Evolutionary conservation across 768 basidiomycete species (phyloP).

Genomic region (Collybia nuda): DNA sequence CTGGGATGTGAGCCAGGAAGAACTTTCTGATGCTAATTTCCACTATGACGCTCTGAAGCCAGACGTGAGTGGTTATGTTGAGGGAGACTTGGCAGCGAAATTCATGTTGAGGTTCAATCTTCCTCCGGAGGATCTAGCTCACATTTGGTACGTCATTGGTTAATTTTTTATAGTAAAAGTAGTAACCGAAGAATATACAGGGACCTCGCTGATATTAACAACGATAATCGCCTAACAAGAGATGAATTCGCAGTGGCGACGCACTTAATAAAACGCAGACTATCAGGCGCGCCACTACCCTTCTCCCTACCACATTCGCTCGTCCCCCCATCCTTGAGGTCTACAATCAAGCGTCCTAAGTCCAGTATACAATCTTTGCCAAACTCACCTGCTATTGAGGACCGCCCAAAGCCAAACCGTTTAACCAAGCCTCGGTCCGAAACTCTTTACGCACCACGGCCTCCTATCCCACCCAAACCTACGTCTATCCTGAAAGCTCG

Average conservation of each 20-base stretch:
- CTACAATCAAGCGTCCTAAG: too few relatives aligned
- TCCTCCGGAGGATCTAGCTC: slow-evolving; percentile 29
- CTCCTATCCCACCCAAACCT: slow-evolving; percentile 13
- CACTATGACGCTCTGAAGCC: slow-evolving; percentile 31
- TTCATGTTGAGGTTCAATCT: slow-evolving; percentile 33
- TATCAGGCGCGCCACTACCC: slow-evolving; percentile 32
- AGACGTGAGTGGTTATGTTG: slow-evolving; percentile 26
- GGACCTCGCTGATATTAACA: slow-evolving; percentile 32
- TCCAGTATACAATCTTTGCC: too few relatives aligned
- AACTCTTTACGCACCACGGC: neutral
- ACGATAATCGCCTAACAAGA: slow-evolving; percentile 30
- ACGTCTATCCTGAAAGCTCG: neutral
- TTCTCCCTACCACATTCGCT: slow-evolving; percentile 28
- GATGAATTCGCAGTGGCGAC: slow-evolving; percentile 38
- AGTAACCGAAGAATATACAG: slow-evolving; percentile 13
- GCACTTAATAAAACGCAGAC: slow-evolving; percentile 30
- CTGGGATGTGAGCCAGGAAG: slow-evolving; percentile 27
- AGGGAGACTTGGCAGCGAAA: slow-evolving; percentile 28
- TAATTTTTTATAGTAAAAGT: neutral
- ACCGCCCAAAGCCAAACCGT: neutral
- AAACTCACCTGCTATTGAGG: too few relatives aligned
- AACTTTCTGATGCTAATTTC: slow-evolving; percentile 26
- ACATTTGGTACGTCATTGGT: slow-evolving; percentile 35
- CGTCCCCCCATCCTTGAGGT: slow-evolving; percentile 25
- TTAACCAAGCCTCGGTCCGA: neutral